phyloP scores from a whole-genome alignment of 2,329 filamentous ascomycete genomes.

The Hysterium pulicare region DNA sequence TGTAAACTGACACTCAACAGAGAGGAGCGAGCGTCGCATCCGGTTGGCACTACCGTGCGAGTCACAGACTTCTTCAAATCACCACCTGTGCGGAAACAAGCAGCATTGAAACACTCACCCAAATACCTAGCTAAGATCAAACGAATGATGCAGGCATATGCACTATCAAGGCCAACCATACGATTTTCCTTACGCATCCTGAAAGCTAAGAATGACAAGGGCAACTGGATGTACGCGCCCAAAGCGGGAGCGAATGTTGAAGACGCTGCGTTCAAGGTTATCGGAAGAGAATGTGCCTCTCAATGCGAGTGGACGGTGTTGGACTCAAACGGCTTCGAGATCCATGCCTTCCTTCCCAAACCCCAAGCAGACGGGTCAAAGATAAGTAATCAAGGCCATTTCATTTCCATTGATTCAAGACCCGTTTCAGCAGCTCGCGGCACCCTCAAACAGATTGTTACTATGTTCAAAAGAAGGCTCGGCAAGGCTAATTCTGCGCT shows the following conservation, averaged over 20 bases:
- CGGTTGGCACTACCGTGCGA: slow-evolving; percentile 67
- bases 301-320: slow-evolving; percentile 50
- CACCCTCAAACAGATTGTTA: slow-evolving; percentile 57
- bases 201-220: slow-evolving; percentile 49
- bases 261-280: slow-evolving; percentile 61
- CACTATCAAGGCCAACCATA: slow-evolving; percentile 61
- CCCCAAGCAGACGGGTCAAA: slow-evolving; percentile 43
- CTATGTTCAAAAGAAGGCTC: slow-evolving; percentile 53
- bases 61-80: slow-evolving; percentile 57
- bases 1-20: slow-evolving; percentile 16
- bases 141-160: slow-evolving; percentile 61
- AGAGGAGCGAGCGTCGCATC: slow-evolving; percentile 46
- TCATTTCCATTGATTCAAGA: slow-evolving; percentile 66
- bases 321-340: slow-evolving; percentile 40
- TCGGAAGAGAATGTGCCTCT: slow-evolving; percentile 55
- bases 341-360: slow-evolving; percentile 60
- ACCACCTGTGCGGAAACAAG: slow-evolving; percentile 62
- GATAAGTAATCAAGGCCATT: slow-evolving; percentile 46
- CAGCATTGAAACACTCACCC: slow-evolving; percentile 54
- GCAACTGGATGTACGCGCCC: slow-evolving; percentile 63
- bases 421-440: slow-evolving; percentile 58
- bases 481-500: slow-evolving; percentile 21
- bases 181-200: slow-evolving; percentile 60
- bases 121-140: slow-evolving; percentile 59
- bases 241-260: slow-evolving; percentile 47